Percentiles rank a stretch among this genome's conserved stretches.
Evolutionary conservation across 2,329 filamentous ascomycete genomes (phyloP).

Genomic region (Chaetomiaceae sp.): DNA sequence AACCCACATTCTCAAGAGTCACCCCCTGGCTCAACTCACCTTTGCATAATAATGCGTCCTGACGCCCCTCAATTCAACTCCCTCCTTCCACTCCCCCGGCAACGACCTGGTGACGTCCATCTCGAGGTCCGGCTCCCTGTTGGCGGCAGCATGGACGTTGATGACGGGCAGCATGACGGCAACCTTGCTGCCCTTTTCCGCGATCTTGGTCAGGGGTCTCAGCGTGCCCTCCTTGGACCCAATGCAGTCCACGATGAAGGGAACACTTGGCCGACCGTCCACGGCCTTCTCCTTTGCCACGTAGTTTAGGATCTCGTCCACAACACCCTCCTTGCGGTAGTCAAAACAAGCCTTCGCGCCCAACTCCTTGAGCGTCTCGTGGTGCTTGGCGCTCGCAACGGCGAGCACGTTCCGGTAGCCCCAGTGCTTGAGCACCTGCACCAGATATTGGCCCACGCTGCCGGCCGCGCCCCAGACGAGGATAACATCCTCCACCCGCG

Average conservation of each 20-base stretch:
- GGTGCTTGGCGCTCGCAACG: conserved; percentile 43
- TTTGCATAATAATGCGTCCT: conserved; percentile 51
- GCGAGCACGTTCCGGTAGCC: conserved; percentile 49
- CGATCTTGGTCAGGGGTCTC: conserved; percentile 47
- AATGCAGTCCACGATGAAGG: conserved; percentile 53
- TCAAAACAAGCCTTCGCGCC: conserved; percentile 47
- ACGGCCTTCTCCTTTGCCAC: conserved; percentile 7
- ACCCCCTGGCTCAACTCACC: conserved; percentile 32
- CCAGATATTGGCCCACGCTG: conserved; percentile 46
- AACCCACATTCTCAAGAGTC: too few relatives aligned
- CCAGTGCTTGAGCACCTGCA: conserved; percentile 50
- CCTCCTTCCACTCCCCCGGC: conserved; percentile 44
- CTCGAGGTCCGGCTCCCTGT: conserved; percentile 46
- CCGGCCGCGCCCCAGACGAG: conserved; percentile 51
- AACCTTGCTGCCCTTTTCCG: conserved; percentile 45
- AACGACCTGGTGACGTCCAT: conserved; percentile 46
- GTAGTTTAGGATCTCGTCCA: conserved; percentile 33
- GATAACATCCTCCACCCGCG: conserved; percentile 34
- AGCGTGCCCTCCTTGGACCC: conserved; percentile 46
- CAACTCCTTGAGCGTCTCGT: conserved; percentile 39
- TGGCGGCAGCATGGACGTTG: conserved; percentile 45
- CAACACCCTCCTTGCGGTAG: conserved; percentile 38
- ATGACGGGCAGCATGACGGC: conserved; percentile 59
- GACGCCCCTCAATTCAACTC: conserved; percentile 50
- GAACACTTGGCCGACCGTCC: conserved; percentile 30